Evolutionary conservation across 192 early-diverging fungal genomes (phyloP).

Genomic region (Lobulomyces angularis): DNA sequence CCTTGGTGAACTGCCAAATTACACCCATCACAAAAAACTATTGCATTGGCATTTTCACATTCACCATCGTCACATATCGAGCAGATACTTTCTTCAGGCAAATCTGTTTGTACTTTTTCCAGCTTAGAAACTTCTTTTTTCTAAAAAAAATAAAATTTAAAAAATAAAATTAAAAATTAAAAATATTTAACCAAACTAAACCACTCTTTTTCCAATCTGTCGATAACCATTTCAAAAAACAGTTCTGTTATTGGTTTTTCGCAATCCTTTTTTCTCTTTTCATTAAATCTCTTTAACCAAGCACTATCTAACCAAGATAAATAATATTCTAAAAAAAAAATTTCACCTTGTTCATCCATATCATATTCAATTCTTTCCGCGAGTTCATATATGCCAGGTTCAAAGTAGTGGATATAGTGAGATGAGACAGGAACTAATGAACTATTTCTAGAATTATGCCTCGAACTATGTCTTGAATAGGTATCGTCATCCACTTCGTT

Average conservation of each 20-base stretch:
- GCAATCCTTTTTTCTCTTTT: constrained; percentile 38
- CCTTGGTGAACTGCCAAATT: constrained; percentile 97
- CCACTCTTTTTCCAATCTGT: constrained; percentile 92
- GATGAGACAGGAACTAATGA: background rate
- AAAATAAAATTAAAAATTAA: constrained; percentile 9
- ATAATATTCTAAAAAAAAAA: background rate
- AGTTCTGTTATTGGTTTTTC: constrained; percentile 36
- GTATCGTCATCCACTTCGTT: no score
- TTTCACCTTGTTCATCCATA: constrained; percentile 88
- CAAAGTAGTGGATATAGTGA: constrained; percentile 1
- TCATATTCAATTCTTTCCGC: constrained; percentile 75
- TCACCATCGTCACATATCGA: constrained; percentile 97
- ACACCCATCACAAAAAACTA: constrained; percentile 99
- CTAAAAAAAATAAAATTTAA: constrained; percentile 16
- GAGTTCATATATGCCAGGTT: constrained; percentile 34
- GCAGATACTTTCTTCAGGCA: constrained; percentile 74
- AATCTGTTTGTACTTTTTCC: constrained; percentile 33
- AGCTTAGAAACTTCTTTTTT: constrained; percentile 70
- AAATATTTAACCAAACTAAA: constrained; percentile 70
- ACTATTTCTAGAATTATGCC: background rate
- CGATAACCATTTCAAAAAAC: constrained; percentile 77
- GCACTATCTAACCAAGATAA: constrained; percentile 41
- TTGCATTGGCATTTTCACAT: constrained; percentile 97
- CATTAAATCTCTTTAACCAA: constrained; percentile 64
- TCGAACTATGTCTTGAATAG: no score